A percentile compares a stretch with the other conserved stretches of the same genome.
Evolutionary conservation across 2,329 filamentous ascomycete genomes (phyloP).

Genomic region (Cytospora chrysosperma): DNA sequence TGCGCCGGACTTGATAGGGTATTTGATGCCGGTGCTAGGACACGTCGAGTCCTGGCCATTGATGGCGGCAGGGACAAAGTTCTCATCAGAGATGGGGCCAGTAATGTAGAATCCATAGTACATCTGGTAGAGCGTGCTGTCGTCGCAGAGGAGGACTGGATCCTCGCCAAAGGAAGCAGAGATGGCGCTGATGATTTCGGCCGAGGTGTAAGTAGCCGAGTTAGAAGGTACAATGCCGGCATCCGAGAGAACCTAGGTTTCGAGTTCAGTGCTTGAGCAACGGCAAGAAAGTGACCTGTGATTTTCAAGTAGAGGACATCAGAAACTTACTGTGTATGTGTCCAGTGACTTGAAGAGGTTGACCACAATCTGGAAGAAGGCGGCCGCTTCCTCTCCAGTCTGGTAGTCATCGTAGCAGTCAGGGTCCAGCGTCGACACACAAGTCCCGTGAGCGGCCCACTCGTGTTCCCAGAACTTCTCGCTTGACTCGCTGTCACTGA

Average conservation of each 20-base stretch:
- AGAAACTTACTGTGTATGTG: slow-evolving; percentile 20
- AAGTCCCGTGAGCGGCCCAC: slow-evolving; percentile 22
- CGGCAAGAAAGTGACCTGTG: rapidly evolving
- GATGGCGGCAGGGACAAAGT: slow-evolving; percentile 14
- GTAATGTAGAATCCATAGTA: slow-evolving; percentile 22
- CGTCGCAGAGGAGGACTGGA: slow-evolving; percentile 17
- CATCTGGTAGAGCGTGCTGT: slow-evolving; percentile 16
- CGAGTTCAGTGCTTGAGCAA: background rate
- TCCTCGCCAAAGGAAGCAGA: slow-evolving; percentile 18
- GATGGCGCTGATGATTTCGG: slow-evolving; percentile 18
- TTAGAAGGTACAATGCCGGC: slow-evolving; percentile 22
- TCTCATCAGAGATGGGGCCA: slow-evolving; percentile 14
- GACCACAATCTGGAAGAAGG: slow-evolving; percentile 21
- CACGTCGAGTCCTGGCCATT: slow-evolving; percentile 18
- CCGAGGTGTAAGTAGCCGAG: slow-evolving; percentile 16
- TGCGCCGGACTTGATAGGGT: slow-evolving; percentile 17
- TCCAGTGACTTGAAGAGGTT: slow-evolving; percentile 20
- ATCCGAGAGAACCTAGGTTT: slow-evolving; percentile 6
- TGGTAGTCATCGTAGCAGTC: slow-evolving; percentile 18
- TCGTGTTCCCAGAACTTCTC: slow-evolving; percentile 24
- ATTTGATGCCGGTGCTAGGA: slow-evolving; percentile 18
- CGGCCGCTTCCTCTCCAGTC: slow-evolving; percentile 20
- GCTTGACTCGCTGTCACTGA: slow-evolving; percentile 14
- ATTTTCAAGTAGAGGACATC: background rate
- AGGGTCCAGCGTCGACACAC: slow-evolving; percentile 21